Percentiles rank a stretch among this genome's conserved stretches.
Conservation (phyloP, 768 basidiomycete genomes). For the Ramaria sp. region DNA sequence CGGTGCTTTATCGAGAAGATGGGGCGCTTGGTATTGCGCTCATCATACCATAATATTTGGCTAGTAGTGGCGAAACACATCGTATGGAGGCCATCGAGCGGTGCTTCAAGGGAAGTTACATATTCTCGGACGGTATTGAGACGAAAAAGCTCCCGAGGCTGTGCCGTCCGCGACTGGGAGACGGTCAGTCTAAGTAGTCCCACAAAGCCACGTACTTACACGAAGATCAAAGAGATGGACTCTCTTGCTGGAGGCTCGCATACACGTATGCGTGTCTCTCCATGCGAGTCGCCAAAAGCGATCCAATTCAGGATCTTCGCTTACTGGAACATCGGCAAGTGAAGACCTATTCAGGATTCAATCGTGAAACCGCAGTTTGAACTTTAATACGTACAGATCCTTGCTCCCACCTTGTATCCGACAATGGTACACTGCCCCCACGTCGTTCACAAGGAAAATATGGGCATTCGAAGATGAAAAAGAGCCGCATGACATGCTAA, state of each 20-base stretch:
- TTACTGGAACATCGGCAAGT: background rate
- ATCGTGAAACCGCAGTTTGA: background rate
- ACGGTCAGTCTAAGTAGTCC: constrained; percentile 4
- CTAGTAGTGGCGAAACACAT: constrained; percentile 49
- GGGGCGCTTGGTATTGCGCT: constrained; percentile 44
- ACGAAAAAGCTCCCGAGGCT: background rate
- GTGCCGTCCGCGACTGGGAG: constrained; percentile 20
- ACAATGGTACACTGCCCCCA: constrained; percentile 42
- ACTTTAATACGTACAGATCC: constrained; percentile 29
- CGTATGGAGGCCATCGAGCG: constrained; percentile 27
- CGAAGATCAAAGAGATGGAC: constrained; percentile 44
- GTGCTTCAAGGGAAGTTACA: constrained; percentile 46
- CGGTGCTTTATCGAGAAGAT: constrained; percentile 53
- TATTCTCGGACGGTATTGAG: constrained; percentile 18
- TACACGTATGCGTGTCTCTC: constrained; percentile 26
- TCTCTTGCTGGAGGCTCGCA: constrained; percentile 35
- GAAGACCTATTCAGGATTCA: background rate
- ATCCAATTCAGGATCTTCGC: constrained; percentile 13
- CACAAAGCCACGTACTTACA: constrained; percentile 28
- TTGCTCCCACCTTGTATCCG: constrained; percentile 26
- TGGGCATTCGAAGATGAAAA: constrained; percentile 18
- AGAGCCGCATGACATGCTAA: constrained; percentile 33
- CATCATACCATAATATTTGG: constrained; percentile 62
- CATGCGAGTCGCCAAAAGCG: constrained; percentile 45
- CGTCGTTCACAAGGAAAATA: constrained; percentile 37